Evolutionary conservation across 2,329 filamentous ascomycete species (phyloP).

Genomic region (Penicillium corylophilum): DNA sequence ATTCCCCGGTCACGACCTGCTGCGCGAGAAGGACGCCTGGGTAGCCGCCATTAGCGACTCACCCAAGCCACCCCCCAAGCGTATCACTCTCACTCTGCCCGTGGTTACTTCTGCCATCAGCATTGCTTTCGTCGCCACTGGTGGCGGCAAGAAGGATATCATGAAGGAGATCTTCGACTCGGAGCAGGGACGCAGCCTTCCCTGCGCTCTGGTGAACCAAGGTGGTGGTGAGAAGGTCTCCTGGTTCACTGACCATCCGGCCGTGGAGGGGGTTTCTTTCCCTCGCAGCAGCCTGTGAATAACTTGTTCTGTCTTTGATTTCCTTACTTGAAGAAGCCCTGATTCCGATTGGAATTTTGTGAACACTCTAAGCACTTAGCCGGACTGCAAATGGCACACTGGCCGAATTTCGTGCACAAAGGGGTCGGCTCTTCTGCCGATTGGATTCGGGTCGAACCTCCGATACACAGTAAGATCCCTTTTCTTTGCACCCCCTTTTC

Average conservation of each 20-base stretch:
- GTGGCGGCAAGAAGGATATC: conserved; percentile 83
- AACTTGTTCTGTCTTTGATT: not conserved
- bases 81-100: conserved; percentile 89
- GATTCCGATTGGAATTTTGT: not conserved
- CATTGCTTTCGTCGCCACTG: conserved; percentile 89
- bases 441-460: not conserved
- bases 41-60: conserved; percentile 89
- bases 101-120: conserved; percentile 84
- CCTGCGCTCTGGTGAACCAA: conserved; percentile 85
- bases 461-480: not conserved
- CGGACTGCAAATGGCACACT: not conserved
- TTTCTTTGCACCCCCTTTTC: not conserved
- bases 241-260: conserved; percentile 90
- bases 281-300: conserved; percentile 66
- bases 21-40: conserved; percentile 87
- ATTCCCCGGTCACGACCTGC: conserved; percentile 84
- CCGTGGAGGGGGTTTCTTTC: conserved; percentile 81
- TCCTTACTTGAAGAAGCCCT: not conserved
- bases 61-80: conserved; percentile 85
- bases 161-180: conserved; percentile 88
- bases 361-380: not conserved
- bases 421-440: not conserved
- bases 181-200: conserved; percentile 69
- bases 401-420: not conserved
- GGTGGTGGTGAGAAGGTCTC: conserved; percentile 79